Base-by-base conservation (phyloP, 2,329 filamentous ascomycete genomes). In the Botrytis cinerea region DNA sequence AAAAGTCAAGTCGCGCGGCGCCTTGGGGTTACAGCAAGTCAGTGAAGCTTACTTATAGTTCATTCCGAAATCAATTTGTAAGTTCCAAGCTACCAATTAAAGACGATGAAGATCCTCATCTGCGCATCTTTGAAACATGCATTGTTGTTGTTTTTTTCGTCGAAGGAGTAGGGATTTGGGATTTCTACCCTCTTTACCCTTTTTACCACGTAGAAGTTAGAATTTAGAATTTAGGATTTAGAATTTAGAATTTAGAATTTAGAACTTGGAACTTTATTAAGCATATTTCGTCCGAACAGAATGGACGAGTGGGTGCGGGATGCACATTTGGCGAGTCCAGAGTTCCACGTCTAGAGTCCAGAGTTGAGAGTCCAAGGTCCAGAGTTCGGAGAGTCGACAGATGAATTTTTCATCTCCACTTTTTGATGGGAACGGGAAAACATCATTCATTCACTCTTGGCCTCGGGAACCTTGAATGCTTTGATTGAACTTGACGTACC, bases 101-200 rank as follows among this genome's bases (percentile, higher is more conserved):
- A 51, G 48, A 51, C 6, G 35, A 54, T 57, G 46, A 57, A 54
- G 64, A 57, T 68, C 46, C 46, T 68, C 48, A 68, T 68, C 46
- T 67, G 64, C 32, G 45, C 12, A 40, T 1, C 0, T 18, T 40
- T 40, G 64, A 67, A 54, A 67, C 46, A 35, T 54, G 32, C 32
- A 40, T 28, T 51, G 46, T 16, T 51, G 38, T 51, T 32, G 4
- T 25, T 25, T 32, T 2, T n/a, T 51, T 2, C 10, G 25, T 54
- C 16, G 12, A 28, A 2, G 60, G 60, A 16, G 38, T 43, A 51
- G 22, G 22, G 48, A 14, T 28, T 28, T 20, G 0, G 51, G 51
- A 28, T 54, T 54, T 28, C n/a, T 16, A 45, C 43, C 14, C 40
- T 38, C 35, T 8, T 38, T 38, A 38, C 35, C 38, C 38, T 38